Conservation (phyloP, 1,284 basidiomycete species). For the Apiotrichum brassicae region DNA sequence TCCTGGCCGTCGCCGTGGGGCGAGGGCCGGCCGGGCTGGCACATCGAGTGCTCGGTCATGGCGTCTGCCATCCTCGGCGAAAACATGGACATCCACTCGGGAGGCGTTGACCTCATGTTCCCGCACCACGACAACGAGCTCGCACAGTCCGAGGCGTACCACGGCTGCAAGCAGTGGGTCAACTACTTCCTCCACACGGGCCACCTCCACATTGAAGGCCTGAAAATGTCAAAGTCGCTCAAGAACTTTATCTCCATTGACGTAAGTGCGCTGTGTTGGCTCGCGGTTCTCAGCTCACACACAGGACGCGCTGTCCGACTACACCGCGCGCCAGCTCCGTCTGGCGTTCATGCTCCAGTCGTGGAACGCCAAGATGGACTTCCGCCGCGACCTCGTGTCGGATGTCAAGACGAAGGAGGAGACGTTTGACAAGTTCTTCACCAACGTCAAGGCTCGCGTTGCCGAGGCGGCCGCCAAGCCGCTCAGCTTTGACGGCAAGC, state of each 20-base stretch:
- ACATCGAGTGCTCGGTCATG: constrained; percentile 99
- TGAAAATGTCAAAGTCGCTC: constrained; percentile 99
- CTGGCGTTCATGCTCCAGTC: constrained; percentile 85
- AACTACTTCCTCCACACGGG: constrained; percentile 99
- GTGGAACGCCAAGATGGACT: constrained; percentile 92
- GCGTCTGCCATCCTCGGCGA: constrained; percentile 85
- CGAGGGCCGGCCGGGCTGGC: constrained; percentile 94
- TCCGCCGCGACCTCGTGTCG: constrained; percentile 76
- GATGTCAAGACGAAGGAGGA: constrained; percentile 84
- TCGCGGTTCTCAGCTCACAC: background rate
- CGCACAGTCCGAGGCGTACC: constrained; percentile 94
- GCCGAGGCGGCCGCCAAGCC: constrained; percentile 44
- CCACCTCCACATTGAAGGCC: constrained; percentile 94
- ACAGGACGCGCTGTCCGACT: constrained; percentile 82
- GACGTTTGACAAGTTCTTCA: constrained; percentile 93
- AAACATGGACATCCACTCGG: constrained; percentile 96
- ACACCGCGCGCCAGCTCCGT: constrained; percentile 84
- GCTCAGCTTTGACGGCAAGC: constrained; percentile 44
- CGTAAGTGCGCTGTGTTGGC: constrained; percentile 51
- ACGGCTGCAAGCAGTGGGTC: constrained; percentile 89
- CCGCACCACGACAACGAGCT: constrained; percentile 99
- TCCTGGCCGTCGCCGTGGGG: constrained; percentile 97
- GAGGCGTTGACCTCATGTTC: constrained; percentile 93
- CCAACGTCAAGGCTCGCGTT: constrained; percentile 70
- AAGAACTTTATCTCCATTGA: constrained; percentile 99